Evolutionary conservation across 164 flowering plant genomes (phyloP).

Genomic region (Magnolia sinica): DNA sequence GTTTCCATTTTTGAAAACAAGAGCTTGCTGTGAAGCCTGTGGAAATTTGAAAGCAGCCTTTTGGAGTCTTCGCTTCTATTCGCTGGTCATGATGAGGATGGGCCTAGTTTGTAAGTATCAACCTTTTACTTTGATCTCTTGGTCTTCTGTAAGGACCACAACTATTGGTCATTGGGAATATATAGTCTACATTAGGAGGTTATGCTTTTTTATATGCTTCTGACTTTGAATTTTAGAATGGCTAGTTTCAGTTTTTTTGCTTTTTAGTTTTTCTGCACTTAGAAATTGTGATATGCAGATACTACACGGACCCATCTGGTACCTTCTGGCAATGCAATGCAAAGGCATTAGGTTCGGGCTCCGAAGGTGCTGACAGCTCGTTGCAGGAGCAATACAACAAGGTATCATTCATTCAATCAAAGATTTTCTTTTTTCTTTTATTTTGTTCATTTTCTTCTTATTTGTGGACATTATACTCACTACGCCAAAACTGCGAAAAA

Average conservation of each 20-base stretch:
- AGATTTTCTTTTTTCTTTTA: background rate
- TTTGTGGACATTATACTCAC: background rate
- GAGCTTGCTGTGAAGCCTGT: slow-evolving; percentile 96
- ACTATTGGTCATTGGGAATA: background rate
- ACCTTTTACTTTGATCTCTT: background rate
- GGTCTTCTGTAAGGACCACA: background rate
- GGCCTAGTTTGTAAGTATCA: slow-evolving; percentile 87
- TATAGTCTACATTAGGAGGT: background rate
- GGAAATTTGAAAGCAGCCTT: slow-evolving; percentile 97
- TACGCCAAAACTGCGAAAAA: no score
- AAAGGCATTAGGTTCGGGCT: slow-evolving; percentile 97
- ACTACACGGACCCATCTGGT: slow-evolving; percentile 96
- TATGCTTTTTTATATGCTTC: background rate
- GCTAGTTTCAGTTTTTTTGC: background rate
- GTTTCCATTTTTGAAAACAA: slow-evolving; percentile 79
- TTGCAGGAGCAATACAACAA: slow-evolving; percentile 95
- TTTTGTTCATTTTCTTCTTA: background rate
- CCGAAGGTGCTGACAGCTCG: slow-evolving; percentile 98
- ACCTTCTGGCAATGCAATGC: slow-evolving; percentile 99
- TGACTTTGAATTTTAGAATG: background rate
- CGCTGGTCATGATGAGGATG: slow-evolving; percentile 98
- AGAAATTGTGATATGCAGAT: slow-evolving; percentile 40
- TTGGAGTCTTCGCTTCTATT: slow-evolving; percentile 94
- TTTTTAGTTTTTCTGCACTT: background rate
- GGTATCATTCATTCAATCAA: slow-evolving; percentile 31